Evolutionary conservation across 345 rosid genomes (phyloP), one percentile per base, ranked within the genome.

Genomic region (Aegle marmelos): DNA sequence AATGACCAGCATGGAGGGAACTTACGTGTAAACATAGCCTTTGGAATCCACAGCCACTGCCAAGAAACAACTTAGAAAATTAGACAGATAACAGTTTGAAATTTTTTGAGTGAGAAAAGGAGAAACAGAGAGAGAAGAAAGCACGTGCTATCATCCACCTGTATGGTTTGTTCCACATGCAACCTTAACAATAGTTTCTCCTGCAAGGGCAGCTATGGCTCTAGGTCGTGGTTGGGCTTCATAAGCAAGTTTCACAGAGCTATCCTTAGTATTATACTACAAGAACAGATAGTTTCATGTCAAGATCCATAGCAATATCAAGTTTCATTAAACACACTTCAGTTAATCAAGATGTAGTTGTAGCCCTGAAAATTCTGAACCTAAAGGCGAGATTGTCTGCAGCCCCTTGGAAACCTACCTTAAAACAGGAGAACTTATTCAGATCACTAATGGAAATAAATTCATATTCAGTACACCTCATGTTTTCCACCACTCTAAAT

Each of bases 11-110:
- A 9, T 68, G 70, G 68, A 58, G 66, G 66, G 16, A 70, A 82
- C 99, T 88, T 86, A 96, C 99, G 98, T 94, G 95, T 92, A 96
- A 76, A 96, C 98, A 85, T 76, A 85, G 57, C 98, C 99, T 77
- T 89, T 91, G 78, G 93, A 86, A 84, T 91, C 97, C 24, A 89
- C 97, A 77, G 98, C 97, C 88, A 96, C 98, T 94, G 90, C 57
- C 75, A 84, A 57, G 85, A 82, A 77, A 50, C 4, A 79, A 73
- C 50, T 22, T 34, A 67, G n/a, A 64, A 68, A 78, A 45, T 31
- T 39, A 69, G 77, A 69, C 5, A 83, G 19, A 76, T 36, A 63
- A 16, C 82, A 11, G 54, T 37, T 66, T 31, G 69, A 56, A 41
- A 68, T 14, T 7, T 27, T 65, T 34, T 60, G 69, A 64, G 76